Conservation (phyloP, 768 basidiomycete genomes). For the Leucosporidium scottii region DNA sequence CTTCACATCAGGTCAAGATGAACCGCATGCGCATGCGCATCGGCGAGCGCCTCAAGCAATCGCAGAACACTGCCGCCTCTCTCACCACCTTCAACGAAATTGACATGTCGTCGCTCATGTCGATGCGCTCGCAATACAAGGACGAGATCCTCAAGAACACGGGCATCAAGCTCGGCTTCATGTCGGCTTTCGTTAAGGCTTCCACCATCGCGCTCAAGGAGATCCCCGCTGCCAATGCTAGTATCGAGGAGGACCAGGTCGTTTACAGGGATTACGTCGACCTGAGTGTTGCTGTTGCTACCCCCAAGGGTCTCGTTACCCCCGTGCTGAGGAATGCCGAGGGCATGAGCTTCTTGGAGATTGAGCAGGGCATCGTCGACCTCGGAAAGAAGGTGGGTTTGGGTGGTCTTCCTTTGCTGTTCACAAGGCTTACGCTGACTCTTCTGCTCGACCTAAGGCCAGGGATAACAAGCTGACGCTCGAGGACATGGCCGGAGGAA, state of each 20-base stretch:
- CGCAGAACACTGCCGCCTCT: constrained; percentile 92
- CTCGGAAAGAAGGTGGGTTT: constrained; percentile 68
- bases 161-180: constrained; percentile 95
- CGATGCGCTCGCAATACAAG: constrained; percentile 90
- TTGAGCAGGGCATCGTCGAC: constrained; percentile 84
- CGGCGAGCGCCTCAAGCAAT: constrained; percentile 93
- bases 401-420: background rate
- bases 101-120: constrained; percentile 94
- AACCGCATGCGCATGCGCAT: constrained; percentile 96
- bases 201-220: constrained; percentile 75
- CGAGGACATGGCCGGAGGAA: constrained; percentile 96
- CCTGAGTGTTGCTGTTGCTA: constrained; percentile 90
- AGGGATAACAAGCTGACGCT: constrained; percentile 87
- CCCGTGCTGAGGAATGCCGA: constrained; percentile 91
- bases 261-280: constrained; percentile 90
- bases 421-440: background rate
- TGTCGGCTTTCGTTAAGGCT: constrained; percentile 92
- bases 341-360: constrained; percentile 72
- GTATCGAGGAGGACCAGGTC: constrained; percentile 78
- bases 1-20: constrained; percentile 74
- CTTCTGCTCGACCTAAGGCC: constrained; percentile 47
- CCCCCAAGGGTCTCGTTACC: constrained; percentile 93
- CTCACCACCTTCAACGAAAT: constrained; percentile 99
- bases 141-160: constrained; percentile 80
- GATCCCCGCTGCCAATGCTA: constrained; percentile 88